phyloP scores from a whole-genome alignment of 345 rosid species.

The Schrenkiella parvula region DNA sequence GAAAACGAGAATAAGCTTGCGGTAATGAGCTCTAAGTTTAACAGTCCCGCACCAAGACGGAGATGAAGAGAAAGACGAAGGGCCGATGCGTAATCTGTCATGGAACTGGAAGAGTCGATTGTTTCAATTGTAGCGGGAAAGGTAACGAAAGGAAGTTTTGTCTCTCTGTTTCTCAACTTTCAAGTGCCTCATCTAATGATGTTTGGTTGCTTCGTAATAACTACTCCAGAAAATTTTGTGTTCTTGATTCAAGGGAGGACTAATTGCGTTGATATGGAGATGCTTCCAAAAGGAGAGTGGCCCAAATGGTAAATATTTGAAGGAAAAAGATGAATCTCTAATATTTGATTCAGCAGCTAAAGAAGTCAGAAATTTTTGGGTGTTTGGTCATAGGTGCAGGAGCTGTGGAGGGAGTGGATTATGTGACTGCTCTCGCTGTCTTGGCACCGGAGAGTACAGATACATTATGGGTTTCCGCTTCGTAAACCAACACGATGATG shows the following conservation, averaged over 20 bases:
- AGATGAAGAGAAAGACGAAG: conserved; percentile 41
- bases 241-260: conserved; percentile 53
- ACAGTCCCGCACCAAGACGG: conserved; percentile 53
- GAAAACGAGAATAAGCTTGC: not conserved
- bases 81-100: conserved; percentile 62
- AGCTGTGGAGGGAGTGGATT: conserved; percentile 78
- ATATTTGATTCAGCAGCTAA: not conserved
- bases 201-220: not conserved
- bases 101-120: conserved; percentile 64
- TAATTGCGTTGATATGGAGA: conserved; percentile 40
- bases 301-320: conserved; percentile 65
- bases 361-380: not conserved
- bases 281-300: conserved; percentile 86
- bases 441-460: conserved; percentile 69
- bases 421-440: conserved; percentile 60
- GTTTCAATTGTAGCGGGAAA: conserved; percentile 59
- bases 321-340: not conserved
- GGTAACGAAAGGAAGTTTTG: conserved; percentile 29
- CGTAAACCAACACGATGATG: conserved; percentile 35
- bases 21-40: not conserved
- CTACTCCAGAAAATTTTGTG: not conserved
- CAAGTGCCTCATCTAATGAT: not conserved
- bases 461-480: conserved; percentile 61
- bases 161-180: not conserved
- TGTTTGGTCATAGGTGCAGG: conserved; percentile 46